Evolutionary conservation across 331 rosid species (phyloP).

Genomic region (Cydonia oblonga): DNA sequence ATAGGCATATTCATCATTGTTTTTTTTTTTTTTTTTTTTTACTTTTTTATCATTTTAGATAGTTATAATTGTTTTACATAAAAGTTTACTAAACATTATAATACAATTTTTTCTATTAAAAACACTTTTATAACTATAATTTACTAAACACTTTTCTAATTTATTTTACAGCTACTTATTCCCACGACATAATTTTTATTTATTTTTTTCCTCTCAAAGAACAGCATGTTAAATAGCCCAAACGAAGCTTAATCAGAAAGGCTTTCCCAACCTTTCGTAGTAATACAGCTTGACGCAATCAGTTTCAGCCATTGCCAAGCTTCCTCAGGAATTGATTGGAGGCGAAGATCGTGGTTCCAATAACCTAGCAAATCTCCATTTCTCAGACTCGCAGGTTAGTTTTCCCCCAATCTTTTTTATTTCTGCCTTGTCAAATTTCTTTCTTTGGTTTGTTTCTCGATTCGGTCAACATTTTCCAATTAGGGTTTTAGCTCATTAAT

Average conservation of each 20-base stretch:
- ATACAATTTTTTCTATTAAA: no score
- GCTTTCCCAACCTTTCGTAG: not conserved
- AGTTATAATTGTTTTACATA: no score
- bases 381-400: not conserved
- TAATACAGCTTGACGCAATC: not conserved
- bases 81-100: no score
- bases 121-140: no score
- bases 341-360: not conserved
- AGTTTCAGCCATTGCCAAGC: not conserved
- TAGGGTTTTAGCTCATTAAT: not conserved
- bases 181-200: fast-evolving
- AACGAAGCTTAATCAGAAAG: not conserved
- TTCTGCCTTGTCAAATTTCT: not conserved
- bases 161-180: no score
- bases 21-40: no score
- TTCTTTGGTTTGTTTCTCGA: not conserved
- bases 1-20: no score
- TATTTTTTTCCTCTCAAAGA: no score
- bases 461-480: not conserved
- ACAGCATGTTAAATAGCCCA: no score
- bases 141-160: no score
- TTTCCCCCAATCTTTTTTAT: not conserved
- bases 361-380: not conserved
- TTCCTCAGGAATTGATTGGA: not conserved
- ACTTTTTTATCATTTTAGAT: no score